Base-by-base conservation (phyloP, 208 protist genomes). In the Balamuthia mandrillaris region DNA sequence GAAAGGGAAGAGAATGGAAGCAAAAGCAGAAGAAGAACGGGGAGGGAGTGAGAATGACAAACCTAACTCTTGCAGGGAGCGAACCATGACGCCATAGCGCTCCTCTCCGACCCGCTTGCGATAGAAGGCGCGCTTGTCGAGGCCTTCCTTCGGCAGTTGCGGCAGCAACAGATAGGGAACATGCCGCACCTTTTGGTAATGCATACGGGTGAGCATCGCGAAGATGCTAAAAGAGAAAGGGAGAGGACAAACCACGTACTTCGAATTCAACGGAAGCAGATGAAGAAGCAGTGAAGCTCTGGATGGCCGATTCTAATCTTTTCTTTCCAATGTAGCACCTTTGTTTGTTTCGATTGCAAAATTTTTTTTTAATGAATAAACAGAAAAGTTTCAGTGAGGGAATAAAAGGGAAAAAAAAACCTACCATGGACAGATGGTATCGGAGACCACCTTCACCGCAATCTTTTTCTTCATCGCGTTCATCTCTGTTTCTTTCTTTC, bases 261-360 rank as follows among this genome's bases (percentile, higher is more conserved):
- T 54, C 14, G 14, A 54, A 24, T 24, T 54, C 47, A 54, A 54
- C 14, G 16, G 18, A 54, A 54, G 16, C 14, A 18, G 16, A 31
- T 37, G 24, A 10, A 37, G 14, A 35, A n/a, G 47, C 47, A 52
- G 18, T 52, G 47, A 52, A 18, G 47, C 47, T 18, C 47, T 52
- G 47, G 5, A 74, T 74, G 39, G 65, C 65, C 35, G 31, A 44
- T 31, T 74, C 65, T 7, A 74, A 44, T 27, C 65, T 45, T 44
- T 44, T 74, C 65, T 74, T 74, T n/a, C 65, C 65, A 16, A 74
- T 51, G 65, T 41, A 74, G 65, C 65, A 74, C 65, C 65, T 74
- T n/a, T n/a, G n/a, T n/a, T n/a, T n/a, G n/a, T n/a, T n/a, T n/a
- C n/a, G n/a, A n/a, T n/a, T n/a, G n/a, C n/a, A n/a, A n/a, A n/a